Evolutionary conservation across 108 stramenopile species (phyloP).

Genomic region (Nitzschia palea): DNA sequence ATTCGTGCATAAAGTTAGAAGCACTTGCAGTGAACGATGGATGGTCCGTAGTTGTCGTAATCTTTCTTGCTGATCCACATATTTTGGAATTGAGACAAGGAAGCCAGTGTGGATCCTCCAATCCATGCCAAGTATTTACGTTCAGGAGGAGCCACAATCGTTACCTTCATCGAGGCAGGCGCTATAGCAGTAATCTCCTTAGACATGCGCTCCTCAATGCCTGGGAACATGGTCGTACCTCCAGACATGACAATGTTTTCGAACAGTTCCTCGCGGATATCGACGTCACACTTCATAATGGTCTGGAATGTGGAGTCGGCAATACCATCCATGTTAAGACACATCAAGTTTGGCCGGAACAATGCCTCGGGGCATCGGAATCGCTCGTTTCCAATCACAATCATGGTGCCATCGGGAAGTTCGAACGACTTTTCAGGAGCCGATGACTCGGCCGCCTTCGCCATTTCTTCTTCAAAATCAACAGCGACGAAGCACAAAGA

Average conservation of each 20-base stretch:
- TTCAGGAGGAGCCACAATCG: slow-evolving; percentile 97
- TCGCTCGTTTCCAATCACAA: slow-evolving; percentile 82
- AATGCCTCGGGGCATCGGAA: slow-evolving; percentile 87
- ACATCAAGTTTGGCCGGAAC: slow-evolving; percentile 88
- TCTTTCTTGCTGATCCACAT: slow-evolving; percentile 98
- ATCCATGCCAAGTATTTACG: slow-evolving; percentile 94
- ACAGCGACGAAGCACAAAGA: slow-evolving; percentile 77
- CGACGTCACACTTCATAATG: slow-evolving; percentile 98
- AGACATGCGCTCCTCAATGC: slow-evolving; percentile 95
- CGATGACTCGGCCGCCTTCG: slow-evolving; percentile 79
- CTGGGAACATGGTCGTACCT: slow-evolving; percentile 95
- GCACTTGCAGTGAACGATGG: no score
- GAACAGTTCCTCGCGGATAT: slow-evolving; percentile 91
- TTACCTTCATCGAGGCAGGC: slow-evolving; percentile 88
- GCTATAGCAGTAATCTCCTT: slow-evolving; percentile 86
- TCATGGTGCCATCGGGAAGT: slow-evolving; percentile 82
- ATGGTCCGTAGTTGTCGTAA: slow-evolving; percentile 96
- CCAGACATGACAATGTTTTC: slow-evolving; percentile 87
- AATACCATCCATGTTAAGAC: slow-evolving; percentile 90
- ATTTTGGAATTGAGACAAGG: slow-evolving; percentile 87
- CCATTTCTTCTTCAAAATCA: slow-evolving; percentile 82
- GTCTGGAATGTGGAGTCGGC: slow-evolving; percentile 95
- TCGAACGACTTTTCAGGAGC: slow-evolving; percentile 76
- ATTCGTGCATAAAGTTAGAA: no score
- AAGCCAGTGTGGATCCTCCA: slow-evolving; percentile 93